These are phyloP conservation scores for Camelina laxa DNA, from an alignment of 345 rosid genomes.

Conservation along the genomic window DNA sequence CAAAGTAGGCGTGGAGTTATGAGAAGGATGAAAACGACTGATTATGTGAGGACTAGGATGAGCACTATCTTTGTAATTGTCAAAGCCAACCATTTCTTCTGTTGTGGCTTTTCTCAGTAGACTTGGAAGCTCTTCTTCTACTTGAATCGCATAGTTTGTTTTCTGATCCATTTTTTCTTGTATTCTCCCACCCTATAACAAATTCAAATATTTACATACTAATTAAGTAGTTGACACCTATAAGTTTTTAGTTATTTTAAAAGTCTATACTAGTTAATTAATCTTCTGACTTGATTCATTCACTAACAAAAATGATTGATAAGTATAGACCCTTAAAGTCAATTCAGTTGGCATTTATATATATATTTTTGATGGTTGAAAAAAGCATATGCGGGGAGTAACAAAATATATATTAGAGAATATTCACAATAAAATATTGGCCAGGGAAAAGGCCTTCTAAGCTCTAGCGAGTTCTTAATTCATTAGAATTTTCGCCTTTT, in stretches of 20 bases:
- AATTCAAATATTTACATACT: not conserved
- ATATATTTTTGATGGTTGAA: not conserved
- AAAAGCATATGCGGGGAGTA: constrained; percentile 17
- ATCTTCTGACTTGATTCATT: not conserved
- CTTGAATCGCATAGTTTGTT: constrained; percentile 12
- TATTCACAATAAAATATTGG: constrained; percentile 21
- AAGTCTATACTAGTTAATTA: not conserved
- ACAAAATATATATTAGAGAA: not conserved
- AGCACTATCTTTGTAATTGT: constrained; percentile 34
- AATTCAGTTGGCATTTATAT: not conserved
- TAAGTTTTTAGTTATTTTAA: not conserved
- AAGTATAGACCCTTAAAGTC: not conserved
- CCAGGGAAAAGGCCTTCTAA: not conserved
- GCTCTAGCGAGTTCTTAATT: constrained; percentile 13
- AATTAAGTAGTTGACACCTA: not conserved
- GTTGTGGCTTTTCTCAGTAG: constrained; percentile 54
- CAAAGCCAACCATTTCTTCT: constrained; percentile 60
- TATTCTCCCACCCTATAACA: not conserved
- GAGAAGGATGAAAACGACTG: constrained; percentile 49
- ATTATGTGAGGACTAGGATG: constrained; percentile 11
- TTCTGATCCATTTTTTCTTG: constrained; percentile 44
- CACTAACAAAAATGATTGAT: not conserved
- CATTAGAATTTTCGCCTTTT: not conserved
- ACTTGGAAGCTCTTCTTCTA: constrained; percentile 50
- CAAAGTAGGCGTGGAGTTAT: constrained; percentile 39